Base-by-base conservation (phyloP, 306 rosid species). In the Myrica gale region DNA sequence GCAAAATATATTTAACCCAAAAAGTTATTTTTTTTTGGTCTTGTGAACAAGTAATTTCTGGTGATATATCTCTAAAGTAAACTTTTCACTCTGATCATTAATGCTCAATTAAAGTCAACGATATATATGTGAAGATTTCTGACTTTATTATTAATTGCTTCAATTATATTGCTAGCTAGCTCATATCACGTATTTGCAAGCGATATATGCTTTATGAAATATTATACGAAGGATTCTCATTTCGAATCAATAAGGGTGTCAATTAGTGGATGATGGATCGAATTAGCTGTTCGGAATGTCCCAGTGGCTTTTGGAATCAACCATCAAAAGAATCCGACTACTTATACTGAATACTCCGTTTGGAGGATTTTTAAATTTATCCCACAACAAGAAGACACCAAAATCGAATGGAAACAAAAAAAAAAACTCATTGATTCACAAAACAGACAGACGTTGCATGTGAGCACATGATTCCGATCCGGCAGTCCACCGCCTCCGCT, bases 401-500 rank as follows among this genome's bases (percentile, higher is more conserved):
- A 45, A 13, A 41, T 8, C 48, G 7, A 37, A 55, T 51, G 23
- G 21, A n/a, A n/a, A n/a, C n/a, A n/a, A 46, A 3, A 42, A 72
- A 41, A 74, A 1, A 46, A 23, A 4, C 0, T 12, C 69, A 54
- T 55, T 76, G 67, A 76, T 80, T 76, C 69, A 67, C 51, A 67
- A 84, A 23, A 23, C 0, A 51, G 88, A 83, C 89, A 83, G 84
- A 72, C 71, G 68, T 67, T 80, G 89, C 97, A 91, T 87, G 96
- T 93, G 98, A 72, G 69, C 97, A 93, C 96, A 88, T 93, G 98
- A 50, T 62, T 39, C 48, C 81, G 80, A 78, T 81, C 85, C 77
- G 78, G 80, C 88, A 78, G 83, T 85, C 88, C 93, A 81, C 89
- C 89, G 46, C 87, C 57, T 77, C 86, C 83, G 93, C 85, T 80